Evolutionary conservation across 2,329 filamentous ascomycete species (phyloP).

Genomic region (Taxawa tesnikishii): DNA sequence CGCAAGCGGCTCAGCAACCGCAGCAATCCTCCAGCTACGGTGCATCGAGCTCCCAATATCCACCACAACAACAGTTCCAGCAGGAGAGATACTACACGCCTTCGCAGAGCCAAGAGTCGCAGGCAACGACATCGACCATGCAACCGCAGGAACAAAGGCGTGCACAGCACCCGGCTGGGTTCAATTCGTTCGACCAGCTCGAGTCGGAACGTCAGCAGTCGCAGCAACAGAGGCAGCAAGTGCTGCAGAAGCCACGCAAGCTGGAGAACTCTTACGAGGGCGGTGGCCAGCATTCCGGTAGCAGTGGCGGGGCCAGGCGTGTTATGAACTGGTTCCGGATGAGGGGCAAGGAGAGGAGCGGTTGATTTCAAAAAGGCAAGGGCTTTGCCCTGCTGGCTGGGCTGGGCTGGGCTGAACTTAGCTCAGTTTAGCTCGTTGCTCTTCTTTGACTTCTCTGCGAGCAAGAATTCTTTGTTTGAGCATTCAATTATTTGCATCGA

Average conservation of each 20-base stretch:
- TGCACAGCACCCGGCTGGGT: constrained; percentile 26
- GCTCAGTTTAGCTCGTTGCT: no score
- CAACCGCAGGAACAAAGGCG: constrained; percentile 12
- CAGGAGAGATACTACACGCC: constrained; percentile 9
- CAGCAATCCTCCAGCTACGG: background rate
- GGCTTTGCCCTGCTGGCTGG: background rate
- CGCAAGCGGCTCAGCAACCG: constrained; percentile 9
- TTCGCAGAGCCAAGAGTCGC: constrained; percentile 21
- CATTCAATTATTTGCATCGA: no score
- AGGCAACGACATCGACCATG: constrained; percentile 13
- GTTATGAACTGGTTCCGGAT: constrained; percentile 98
- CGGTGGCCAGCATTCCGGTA: constrained; percentile 59
- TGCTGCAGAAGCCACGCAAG: constrained; percentile 67
- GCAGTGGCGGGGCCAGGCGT: constrained; percentile 73
- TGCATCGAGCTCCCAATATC: background rate
- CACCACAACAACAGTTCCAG: constrained; percentile 4
- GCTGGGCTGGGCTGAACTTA: background rate
- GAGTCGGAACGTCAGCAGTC: constrained; percentile 29
- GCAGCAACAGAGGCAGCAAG: constrained; percentile 11
- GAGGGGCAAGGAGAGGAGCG: constrained; percentile 51
- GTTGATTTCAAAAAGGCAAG: background rate
- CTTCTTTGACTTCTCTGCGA: no score
- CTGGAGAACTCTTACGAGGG: constrained; percentile 84
- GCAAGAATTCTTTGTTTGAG: no score
- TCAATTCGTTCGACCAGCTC: constrained; percentile 20